These are phyloP conservation scores for Pharnaceum exiguum DNA, from an alignment of 148 eudicot species.

Conservation along the genomic window DNA sequence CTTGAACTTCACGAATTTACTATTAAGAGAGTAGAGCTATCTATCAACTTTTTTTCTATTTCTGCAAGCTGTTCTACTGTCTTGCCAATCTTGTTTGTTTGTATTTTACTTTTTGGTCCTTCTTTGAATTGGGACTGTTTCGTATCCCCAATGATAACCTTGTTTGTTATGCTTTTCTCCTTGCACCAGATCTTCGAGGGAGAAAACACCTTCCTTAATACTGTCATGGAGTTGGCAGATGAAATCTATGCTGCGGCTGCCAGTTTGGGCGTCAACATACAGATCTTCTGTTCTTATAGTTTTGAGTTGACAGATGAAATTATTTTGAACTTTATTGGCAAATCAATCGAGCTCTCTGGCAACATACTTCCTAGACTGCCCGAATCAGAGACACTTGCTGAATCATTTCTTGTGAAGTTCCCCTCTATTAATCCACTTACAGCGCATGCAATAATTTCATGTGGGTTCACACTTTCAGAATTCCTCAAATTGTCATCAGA, in stretches of 20 bases:
- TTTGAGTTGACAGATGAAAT: constrained; percentile 81
- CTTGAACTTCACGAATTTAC: too few relatives aligned
- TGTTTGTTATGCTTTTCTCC: background rate
- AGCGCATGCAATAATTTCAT: constrained; percentile 83
- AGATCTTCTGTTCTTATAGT: constrained; percentile 73
- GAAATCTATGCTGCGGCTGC: constrained; percentile 93
- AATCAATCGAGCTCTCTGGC: constrained; percentile 31
- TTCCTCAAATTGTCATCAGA: constrained; percentile 60
- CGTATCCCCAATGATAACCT: background rate
- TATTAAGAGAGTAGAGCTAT: too few relatives aligned
- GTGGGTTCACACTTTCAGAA: constrained; percentile 49
- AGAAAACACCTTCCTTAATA: constrained; percentile 53
- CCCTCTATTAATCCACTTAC: constrained; percentile 92
- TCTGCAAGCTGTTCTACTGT: too few relatives aligned
- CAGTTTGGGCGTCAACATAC: constrained; percentile 71
- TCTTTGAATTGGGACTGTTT: too few relatives aligned
- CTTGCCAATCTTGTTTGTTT: too few relatives aligned
- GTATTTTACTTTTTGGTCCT: too few relatives aligned
- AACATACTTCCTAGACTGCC: constrained; percentile 60
- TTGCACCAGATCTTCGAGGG: constrained; percentile 83
- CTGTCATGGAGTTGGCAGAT: constrained; percentile 84
- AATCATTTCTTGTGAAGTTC: constrained; percentile 76
- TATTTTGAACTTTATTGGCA: constrained; percentile 53
- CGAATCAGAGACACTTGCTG: constrained; percentile 84
- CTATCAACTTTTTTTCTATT: too few relatives aligned